phyloP scores from a whole-genome alignment of 2,329 filamentous ascomycete genomes.

The Colletotrichum ledebouriae region DNA sequence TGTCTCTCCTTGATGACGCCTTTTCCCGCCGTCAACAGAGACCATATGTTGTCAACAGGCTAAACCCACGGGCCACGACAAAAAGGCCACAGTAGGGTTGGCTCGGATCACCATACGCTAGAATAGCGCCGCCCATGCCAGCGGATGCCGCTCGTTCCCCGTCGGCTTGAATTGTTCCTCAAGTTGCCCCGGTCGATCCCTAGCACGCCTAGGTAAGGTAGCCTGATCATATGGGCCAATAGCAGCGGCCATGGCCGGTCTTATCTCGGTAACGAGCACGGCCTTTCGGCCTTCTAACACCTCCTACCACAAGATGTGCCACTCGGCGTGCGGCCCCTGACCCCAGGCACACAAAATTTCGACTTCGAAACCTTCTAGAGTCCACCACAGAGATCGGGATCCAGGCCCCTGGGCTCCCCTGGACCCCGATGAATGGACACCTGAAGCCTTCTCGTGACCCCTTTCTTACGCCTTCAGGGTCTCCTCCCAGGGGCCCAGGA shows the following conservation, averaged over 20 bases:
- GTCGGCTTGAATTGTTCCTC: conserved; percentile 30
- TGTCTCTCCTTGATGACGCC: conserved; percentile 1
- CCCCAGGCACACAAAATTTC: conserved; percentile 15
- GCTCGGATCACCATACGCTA: conserved; percentile 38
- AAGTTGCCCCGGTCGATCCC: conserved; percentile 34
- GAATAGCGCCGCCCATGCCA: conserved; percentile 20
- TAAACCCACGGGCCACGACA: conserved; percentile 1
- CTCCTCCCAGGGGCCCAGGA: conserved; percentile 12
- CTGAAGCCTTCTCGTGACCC: conserved; percentile 30
- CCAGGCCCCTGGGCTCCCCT: conserved; percentile 24
- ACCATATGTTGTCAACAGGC: conserved; percentile 14
- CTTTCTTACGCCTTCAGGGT: conserved; percentile 8
- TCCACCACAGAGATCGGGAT: conserved; percentile 14
- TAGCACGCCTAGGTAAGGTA: background rate
- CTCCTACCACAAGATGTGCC: background rate
- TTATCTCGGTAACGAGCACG: conserved; percentile 36
- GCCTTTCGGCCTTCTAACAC: conserved; percentile 39
- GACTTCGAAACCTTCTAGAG: conserved; percentile 6
- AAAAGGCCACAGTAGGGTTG: conserved; percentile 19
- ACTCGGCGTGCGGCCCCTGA: conserved; percentile 1
- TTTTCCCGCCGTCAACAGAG: conserved; percentile 12
- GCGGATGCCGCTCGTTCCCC: conserved; percentile 32
- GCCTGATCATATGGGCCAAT: conserved; percentile 24
- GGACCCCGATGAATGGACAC: conserved; percentile 11
- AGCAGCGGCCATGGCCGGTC: background rate